phyloP scores from a whole-genome alignment of 257 asterid species.

The Przewalskia tangutica region DNA sequence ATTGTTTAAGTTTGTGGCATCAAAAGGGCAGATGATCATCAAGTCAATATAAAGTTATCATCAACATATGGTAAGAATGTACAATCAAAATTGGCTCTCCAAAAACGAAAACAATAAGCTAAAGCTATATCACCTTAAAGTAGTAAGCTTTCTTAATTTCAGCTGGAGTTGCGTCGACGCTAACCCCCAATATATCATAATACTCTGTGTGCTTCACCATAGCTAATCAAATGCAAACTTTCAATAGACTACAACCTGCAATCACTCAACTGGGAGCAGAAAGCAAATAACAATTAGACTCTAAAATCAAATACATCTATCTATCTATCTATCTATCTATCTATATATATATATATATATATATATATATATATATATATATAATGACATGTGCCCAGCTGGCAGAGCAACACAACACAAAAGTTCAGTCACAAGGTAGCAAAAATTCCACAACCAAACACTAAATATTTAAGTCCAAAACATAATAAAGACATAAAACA shows the following conservation, averaged over 20 bases:
- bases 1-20: background rate
- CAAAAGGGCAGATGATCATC: background rate
- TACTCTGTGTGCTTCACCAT: conserved; percentile 69
- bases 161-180: conserved; percentile 43
- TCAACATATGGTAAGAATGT: background rate
- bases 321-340: too few relatives aligned
- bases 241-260: background rate
- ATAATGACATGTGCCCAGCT: background rate
- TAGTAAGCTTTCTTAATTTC: conserved; percentile 77
- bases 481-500: background rate
- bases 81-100: background rate
- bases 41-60: background rate
- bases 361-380: too few relatives aligned
- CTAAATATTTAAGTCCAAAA: background rate
- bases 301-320: background rate
- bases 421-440: background rate
- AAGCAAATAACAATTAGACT: background rate
- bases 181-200: conserved; percentile 65
- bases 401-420: background rate
- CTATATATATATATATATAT: too few relatives aligned
- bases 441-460: background rate
- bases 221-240: conserved; percentile 2
- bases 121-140: conserved; percentile 36
- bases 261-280: background rate
- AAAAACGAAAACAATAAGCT: background rate